Evolutionary conservation across 2,329 filamentous ascomycete species (phyloP).

Genomic region (Ceratocystis eucalypticola): DNA sequence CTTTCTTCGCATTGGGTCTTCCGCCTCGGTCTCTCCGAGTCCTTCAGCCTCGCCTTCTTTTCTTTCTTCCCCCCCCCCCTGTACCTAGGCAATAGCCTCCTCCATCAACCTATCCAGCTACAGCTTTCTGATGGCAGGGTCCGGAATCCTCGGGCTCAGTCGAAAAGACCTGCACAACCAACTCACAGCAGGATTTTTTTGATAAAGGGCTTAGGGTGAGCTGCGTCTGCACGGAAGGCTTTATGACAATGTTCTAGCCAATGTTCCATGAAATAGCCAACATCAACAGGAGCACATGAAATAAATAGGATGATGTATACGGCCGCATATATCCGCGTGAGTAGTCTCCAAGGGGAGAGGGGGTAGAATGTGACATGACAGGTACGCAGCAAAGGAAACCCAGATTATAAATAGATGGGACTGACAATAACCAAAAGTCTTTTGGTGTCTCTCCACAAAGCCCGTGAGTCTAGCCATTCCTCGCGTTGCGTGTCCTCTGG

Average conservation of each 20-base stretch:
- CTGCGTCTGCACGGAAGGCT: conserved; percentile 3
- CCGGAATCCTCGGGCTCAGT: conserved; percentile 3
- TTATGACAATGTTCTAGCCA: conserved; percentile 5
- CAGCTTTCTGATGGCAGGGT: not conserved
- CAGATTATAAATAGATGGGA: not conserved
- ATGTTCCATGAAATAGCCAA: not conserved
- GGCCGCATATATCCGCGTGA: not conserved
- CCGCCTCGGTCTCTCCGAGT: not conserved
- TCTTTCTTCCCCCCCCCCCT: not conserved
- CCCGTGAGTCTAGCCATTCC: not conserved
- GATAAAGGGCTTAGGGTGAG: not conserved
- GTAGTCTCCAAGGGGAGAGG: not conserved
- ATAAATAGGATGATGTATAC: not conserved
- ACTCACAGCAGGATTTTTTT: not conserved
- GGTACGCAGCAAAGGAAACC: not conserved
- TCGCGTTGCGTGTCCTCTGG: not conserved
- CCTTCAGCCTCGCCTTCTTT: not conserved
- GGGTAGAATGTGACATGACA: not conserved
- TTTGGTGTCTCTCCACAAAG: not conserved
- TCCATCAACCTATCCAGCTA: not conserved
- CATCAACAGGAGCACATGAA: not conserved
- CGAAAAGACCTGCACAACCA: not conserved
- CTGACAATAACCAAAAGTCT: not conserved
- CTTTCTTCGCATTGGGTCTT: not conserved
- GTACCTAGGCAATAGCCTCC: not conserved